Conservation (phyloP, 495 filamentous ascomycete genomes). For the Xylaria telfairii region DNA sequence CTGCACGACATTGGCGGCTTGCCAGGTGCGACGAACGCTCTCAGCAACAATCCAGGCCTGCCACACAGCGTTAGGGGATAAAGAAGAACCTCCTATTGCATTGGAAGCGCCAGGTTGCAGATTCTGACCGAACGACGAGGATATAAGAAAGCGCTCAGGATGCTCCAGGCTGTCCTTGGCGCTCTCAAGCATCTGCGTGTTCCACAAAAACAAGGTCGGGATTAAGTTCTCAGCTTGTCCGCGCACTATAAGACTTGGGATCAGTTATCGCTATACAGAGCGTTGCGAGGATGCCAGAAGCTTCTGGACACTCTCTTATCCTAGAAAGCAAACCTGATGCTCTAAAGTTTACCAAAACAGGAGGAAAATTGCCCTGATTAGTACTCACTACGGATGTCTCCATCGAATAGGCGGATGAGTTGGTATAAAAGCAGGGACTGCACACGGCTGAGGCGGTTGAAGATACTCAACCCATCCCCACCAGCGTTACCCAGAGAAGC, state of each 20-base stretch:
- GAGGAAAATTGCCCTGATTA: background rate
- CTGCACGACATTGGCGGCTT: constrained; percentile 32
- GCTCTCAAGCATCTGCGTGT: constrained; percentile 42
- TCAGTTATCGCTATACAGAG: background rate
- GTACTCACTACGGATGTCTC: constrained; percentile 52
- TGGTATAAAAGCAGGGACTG: constrained; percentile 59
- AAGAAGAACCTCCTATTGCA: background rate
- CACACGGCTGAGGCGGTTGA: constrained; percentile 49
- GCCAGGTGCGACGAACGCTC: constrained; percentile 43
- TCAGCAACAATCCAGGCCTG: constrained; percentile 48
- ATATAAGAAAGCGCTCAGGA: constrained; percentile 29
- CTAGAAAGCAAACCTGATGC: background rate
- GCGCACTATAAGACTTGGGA: constrained; percentile 29
- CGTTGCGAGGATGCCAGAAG: background rate
- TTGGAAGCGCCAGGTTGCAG: background rate
- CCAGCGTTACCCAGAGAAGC: constrained; percentile 17
- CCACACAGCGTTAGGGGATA: constrained; percentile 35
- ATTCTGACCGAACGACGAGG: background rate
- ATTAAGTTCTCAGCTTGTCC: constrained; percentile 54
- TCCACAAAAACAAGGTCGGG: constrained; percentile 50
- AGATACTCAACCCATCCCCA: constrained; percentile 21
- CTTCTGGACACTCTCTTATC: background rate
- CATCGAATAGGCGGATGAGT: constrained; percentile 64
- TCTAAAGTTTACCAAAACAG: background rate
- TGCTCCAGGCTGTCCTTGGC: constrained; percentile 33